These are phyloP conservation scores for Aphanocladium album DNA, from an alignment of 2,329 filamentous ascomycete species.

Conservation along the genomic window DNA sequence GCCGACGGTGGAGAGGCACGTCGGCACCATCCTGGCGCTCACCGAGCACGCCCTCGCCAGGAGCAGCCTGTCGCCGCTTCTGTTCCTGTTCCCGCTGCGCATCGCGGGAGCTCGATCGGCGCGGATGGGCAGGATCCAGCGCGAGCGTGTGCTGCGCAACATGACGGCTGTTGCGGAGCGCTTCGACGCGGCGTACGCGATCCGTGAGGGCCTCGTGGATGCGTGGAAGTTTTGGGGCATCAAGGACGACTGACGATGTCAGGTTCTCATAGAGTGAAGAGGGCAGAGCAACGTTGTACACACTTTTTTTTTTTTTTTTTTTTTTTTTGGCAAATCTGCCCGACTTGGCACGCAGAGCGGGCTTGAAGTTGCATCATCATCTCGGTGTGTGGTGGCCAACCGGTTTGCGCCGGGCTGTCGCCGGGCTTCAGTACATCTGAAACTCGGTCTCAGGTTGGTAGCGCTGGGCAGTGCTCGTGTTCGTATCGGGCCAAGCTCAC, in stretches of 20 bases:
- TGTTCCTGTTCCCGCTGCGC: conserved; percentile 30
- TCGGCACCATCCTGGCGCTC: conserved; percentile 21
- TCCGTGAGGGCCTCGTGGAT: background rate
- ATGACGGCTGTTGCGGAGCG: conserved; percentile 18
- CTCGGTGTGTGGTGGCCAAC: no score
- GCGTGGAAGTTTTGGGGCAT: background rate
- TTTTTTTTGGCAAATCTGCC: no score
- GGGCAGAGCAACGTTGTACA: no score
- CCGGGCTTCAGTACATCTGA: background rate
- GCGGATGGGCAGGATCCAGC: conserved; percentile 17
- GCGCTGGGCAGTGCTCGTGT: background rate
- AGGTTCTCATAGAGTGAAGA: background rate
- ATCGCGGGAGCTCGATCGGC: conserved; percentile 28
- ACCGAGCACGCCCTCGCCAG: conserved; percentile 16
- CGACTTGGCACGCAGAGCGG: no score
- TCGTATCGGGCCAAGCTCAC: background rate
- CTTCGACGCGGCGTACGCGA: conserved; percentile 24
- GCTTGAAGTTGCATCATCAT: no score
- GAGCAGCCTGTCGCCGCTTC: conserved; percentile 25
- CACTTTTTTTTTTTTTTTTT: no score
- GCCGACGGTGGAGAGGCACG: conserved; percentile 20
- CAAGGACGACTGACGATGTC: background rate
- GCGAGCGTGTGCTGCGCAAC: conserved; percentile 17
- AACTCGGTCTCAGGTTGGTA: background rate
- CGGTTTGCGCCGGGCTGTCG: background rate